Evolutionary conservation across 805 yeast species (phyloP).

Genomic region (Schizosaccharomyces octosporus): DNA sequence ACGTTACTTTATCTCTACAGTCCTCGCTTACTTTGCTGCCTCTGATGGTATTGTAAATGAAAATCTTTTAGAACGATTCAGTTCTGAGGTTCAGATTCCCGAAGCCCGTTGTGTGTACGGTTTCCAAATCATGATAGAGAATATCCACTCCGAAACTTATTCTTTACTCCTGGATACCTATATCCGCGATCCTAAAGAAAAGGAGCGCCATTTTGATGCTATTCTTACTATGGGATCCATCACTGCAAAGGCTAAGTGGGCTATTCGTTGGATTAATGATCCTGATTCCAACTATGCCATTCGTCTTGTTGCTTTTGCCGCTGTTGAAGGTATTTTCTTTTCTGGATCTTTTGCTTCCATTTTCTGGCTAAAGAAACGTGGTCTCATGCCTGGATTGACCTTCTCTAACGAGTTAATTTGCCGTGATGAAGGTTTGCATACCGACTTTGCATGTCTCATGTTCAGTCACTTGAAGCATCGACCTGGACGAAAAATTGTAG

Average conservation of each 20-base stretch:
- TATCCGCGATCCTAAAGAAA: constrained; percentile 86
- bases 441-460: constrained; percentile 90
- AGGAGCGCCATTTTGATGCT: constrained; percentile 77
- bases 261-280: constrained; percentile 86
- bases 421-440: constrained; percentile 96
- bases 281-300: constrained; percentile 75
- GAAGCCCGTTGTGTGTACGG: constrained; percentile 98
- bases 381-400: constrained; percentile 95
- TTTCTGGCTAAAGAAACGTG: constrained; percentile 97
- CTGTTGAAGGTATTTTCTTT: constrained; percentile 96
- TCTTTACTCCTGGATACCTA: constrained; percentile 83
- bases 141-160: constrained; percentile 93
- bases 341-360: constrained; percentile 95
- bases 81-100: constrained; percentile 89
- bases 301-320: constrained; percentile 93
- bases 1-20: constrained; percentile 75
- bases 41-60: constrained; percentile 96
- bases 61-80: constrained; percentile 87
- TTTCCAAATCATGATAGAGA: constrained; percentile 98
- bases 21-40: constrained; percentile 93
- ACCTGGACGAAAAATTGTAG: constrained; percentile 57
- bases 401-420: constrained; percentile 93
- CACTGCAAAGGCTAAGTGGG: constrained; percentile 96
- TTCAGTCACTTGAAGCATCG: constrained; percentile 81
- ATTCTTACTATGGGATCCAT: constrained; percentile 90